These are phyloP conservation scores for Candida tallmaniae DNA, from an alignment of 805 yeast species.

Conservation along the genomic window DNA sequence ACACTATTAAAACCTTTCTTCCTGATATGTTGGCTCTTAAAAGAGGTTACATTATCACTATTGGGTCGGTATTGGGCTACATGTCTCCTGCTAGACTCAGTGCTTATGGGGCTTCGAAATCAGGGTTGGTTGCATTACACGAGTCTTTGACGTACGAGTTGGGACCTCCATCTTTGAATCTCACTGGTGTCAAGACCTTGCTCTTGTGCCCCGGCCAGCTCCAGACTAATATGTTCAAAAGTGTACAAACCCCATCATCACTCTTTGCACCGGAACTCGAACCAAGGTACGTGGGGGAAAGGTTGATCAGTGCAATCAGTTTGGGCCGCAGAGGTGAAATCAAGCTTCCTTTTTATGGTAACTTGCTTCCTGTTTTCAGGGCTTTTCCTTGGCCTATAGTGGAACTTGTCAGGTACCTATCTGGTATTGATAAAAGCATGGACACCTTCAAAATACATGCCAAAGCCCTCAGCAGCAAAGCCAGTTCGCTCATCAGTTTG, in stretches of 20 bases:
- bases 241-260: conserved; percentile 68
- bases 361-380: conserved; percentile 66
- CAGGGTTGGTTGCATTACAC: conserved; percentile 81
- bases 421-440: conserved; percentile 66
- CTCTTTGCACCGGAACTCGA: conserved; percentile 80
- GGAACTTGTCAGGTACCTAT: conserved; percentile 46
- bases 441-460: conserved; percentile 16
- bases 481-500: conserved; percentile 6
- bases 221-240: conserved; percentile 66
- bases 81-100: conserved; percentile 78
- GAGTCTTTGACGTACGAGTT: conserved; percentile 73
- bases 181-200: conserved; percentile 61
- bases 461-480: conserved; percentile 3
- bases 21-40: conserved; percentile 61
- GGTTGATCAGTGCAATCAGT: conserved; percentile 51
- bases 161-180: conserved; percentile 45
- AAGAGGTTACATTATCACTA: conserved; percentile 74
- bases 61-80: conserved; percentile 82
- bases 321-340: conserved; percentile 66
- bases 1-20: conserved; percentile 63
- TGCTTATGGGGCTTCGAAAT: conserved; percentile 87
- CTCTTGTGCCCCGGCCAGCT: conserved; percentile 87
- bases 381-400: conserved; percentile 69
- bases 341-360: conserved; percentile 71
- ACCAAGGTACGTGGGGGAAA: conserved; percentile 59